Evolutionary conservation across 352 stramenopile species (phyloP).

Genomic region (Pythium phragmiticola): DNA sequence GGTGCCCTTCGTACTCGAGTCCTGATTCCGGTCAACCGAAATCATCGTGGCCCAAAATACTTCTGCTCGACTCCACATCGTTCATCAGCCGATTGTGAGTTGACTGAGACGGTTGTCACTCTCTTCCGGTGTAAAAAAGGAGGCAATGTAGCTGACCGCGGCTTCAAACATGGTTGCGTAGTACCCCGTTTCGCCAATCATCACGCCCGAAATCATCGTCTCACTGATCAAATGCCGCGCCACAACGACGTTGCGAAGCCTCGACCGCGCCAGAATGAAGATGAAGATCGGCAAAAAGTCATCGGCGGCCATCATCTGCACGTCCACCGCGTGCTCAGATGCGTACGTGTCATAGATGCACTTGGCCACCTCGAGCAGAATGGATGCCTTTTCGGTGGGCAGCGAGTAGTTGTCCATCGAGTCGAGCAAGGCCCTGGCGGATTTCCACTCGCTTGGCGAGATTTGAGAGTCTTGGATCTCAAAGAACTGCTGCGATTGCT

Average conservation of each 20-base stretch:
- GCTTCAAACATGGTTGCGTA: slow-evolving; percentile 82
- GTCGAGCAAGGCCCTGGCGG: slow-evolving; percentile 44
- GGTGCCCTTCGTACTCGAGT: slow-evolving; percentile 9
- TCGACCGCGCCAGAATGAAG: slow-evolving; percentile 52
- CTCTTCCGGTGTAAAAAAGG: slow-evolving; percentile 26
- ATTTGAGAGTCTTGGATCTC: slow-evolving; percentile 54
- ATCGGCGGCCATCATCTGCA: slow-evolving; percentile 55
- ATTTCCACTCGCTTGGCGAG: slow-evolving; percentile 58
- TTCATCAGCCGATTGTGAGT: neutral
- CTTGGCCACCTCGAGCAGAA: slow-evolving; percentile 63
- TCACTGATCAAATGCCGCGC: slow-evolving; percentile 69
- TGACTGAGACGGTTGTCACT: neutral
- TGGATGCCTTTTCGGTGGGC: slow-evolving; percentile 60
- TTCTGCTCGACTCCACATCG: neutral
- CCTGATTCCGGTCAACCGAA: slow-evolving; percentile 8
- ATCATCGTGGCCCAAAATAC: slow-evolving; percentile 13
- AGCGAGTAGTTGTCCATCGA: slow-evolving; percentile 75
- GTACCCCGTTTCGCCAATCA: slow-evolving; percentile 80
- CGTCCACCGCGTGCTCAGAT: slow-evolving; percentile 37
- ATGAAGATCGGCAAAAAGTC: slow-evolving; percentile 86
- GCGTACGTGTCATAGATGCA: slow-evolving; percentile 72
- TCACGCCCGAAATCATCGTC: slow-evolving; percentile 69
- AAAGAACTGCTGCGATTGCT: slow-evolving; percentile 52
- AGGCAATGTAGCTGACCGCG: slow-evolving; percentile 64
- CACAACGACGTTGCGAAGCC: slow-evolving; percentile 57